Percentiles rank a stretch among this genome's conserved stretches.
phyloP scores from a whole-genome alignment of 1,139 yeast genomes.

The Eremothecium cymbalariae region DNA sequence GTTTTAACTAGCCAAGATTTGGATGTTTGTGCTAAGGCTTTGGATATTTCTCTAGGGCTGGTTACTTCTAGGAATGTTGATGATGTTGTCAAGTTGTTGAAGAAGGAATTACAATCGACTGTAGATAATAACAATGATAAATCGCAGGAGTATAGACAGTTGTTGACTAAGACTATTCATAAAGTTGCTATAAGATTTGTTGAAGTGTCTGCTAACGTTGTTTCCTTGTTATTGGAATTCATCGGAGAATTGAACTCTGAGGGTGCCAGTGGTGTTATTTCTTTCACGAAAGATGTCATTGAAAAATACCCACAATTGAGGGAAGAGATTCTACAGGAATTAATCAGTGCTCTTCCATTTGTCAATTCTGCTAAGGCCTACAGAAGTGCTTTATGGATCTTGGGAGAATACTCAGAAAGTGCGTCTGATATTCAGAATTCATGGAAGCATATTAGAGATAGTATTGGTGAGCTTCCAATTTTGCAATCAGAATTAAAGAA shows the following conservation, averaged over 20 bases:
- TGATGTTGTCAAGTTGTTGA: slow-evolving; percentile 83
- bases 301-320: slow-evolving; percentile 85
- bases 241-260: slow-evolving; percentile 74
- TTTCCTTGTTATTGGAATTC: slow-evolving; percentile 79
- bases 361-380: slow-evolving; percentile 84
- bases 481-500: slow-evolving; percentile 60
- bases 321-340: slow-evolving; percentile 53
- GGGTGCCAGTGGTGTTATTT: slow-evolving; percentile 83
- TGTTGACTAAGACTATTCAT: slow-evolving; percentile 82
- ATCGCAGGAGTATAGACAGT: slow-evolving; percentile 77
- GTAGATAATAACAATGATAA: slow-evolving; percentile 58
- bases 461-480: slow-evolving; percentile 89
- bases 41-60: slow-evolving; percentile 71
- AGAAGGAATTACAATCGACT: slow-evolving; percentile 80
- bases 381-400: slow-evolving; percentile 91
- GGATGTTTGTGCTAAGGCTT: slow-evolving; percentile 83
- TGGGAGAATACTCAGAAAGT: slow-evolving; percentile 82
- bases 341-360: slow-evolving; percentile 53
- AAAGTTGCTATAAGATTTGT: slow-evolving; percentile 80
- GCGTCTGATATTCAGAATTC: slow-evolving; percentile 70
- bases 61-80: slow-evolving; percentile 86
- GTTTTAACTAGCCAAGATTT: slow-evolving; percentile 81
- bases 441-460: slow-evolving; percentile 78
- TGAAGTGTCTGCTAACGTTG: slow-evolving; percentile 88
- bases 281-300: slow-evolving; percentile 87